phyloP scores from a whole-genome alignment of 208 protist genomes.

The Leishmania amazonensis region DNA sequence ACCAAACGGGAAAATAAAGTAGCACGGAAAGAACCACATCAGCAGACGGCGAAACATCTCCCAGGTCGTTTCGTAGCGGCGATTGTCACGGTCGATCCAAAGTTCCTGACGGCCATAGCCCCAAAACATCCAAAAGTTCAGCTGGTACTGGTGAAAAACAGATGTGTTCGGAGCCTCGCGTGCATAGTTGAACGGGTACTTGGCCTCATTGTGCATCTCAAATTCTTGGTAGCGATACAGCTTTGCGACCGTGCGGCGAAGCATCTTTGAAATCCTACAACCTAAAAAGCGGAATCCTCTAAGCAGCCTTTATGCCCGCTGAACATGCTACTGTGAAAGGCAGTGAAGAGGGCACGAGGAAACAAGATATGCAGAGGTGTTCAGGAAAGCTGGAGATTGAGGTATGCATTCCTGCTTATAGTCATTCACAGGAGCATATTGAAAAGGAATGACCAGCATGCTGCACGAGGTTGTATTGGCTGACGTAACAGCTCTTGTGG shows the following conservation, averaged over 20 bases:
- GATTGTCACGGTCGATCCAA: conserved; percentile 81
- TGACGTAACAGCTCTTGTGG: background rate
- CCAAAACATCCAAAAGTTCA: conserved; percentile 92
- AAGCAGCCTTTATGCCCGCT: background rate
- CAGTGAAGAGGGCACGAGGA: background rate
- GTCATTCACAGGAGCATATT: background rate
- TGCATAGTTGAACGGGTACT: conserved; percentile 87
- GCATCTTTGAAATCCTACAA: conserved; percentile 44
- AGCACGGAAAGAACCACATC: conserved; percentile 89
- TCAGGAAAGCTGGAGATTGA: background rate
- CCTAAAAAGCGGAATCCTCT: background rate
- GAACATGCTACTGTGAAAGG: background rate
- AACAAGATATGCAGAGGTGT: conserved; percentile 3
- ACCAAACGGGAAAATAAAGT: conserved; percentile 90
- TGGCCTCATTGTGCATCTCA: conserved; percentile 85
- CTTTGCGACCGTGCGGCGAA: conserved; percentile 37
- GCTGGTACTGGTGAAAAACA: conserved; percentile 83
- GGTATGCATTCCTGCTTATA: background rate
- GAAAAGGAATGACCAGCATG: background rate
- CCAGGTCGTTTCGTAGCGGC: conserved; percentile 89
- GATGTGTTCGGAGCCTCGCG: conserved; percentile 89
- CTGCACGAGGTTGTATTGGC: no score
- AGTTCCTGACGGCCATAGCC: conserved; percentile 85
- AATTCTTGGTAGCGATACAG: conserved; percentile 90
- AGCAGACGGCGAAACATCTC: conserved; percentile 80